These are phyloP conservation scores for Rhodofomes roseus DNA, from an alignment of 1,284 basidiomycete species.

Conservation along the genomic window DNA sequence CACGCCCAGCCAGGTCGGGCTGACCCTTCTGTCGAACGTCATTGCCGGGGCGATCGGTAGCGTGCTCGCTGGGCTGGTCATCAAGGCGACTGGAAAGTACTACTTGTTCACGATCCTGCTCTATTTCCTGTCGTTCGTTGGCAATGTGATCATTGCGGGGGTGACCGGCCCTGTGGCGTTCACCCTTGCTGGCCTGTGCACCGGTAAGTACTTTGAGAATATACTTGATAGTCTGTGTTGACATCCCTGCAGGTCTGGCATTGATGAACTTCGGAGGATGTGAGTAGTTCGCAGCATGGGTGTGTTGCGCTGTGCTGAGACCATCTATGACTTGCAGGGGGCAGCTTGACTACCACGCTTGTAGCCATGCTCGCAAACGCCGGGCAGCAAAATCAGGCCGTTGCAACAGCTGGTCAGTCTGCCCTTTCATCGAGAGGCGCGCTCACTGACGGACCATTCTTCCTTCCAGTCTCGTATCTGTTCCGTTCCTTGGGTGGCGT, in stretches of 20 bases:
- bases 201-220: conserved; percentile 33
- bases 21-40: conserved; percentile 48
- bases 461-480: conserved; percentile 52
- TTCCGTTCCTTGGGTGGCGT: conserved; percentile 63
- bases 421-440: background rate
- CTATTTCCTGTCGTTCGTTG: conserved; percentile 37
- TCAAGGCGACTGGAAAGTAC: conserved; percentile 57
- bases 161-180: conserved; percentile 36
- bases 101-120: conserved; percentile 45
- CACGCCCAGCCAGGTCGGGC: conserved; percentile 44
- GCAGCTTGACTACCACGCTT: conserved; percentile 52
- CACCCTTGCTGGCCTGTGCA: conserved; percentile 35
- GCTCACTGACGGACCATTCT: background rate
- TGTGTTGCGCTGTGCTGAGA: too few species aligned
- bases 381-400: conserved; percentile 55
- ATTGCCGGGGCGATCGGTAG: conserved; percentile 45
- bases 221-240: background rate
- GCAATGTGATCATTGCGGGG: conserved; percentile 35
- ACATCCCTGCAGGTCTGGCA: conserved; percentile 33
- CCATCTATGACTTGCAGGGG: conserved; percentile 27
- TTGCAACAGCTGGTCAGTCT: conserved; percentile 54
- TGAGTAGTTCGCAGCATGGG: conserved; percentile 23
- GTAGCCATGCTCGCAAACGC: conserved; percentile 61
- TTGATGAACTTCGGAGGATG: conserved; percentile 45
- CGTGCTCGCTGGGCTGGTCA: conserved; percentile 46